A percentile compares a stretch with the other conserved stretches of the same genome.
phyloP scores from a whole-genome alignment of 1,284 basidiomycete species.

The Ganoderma lingzhi region DNA sequence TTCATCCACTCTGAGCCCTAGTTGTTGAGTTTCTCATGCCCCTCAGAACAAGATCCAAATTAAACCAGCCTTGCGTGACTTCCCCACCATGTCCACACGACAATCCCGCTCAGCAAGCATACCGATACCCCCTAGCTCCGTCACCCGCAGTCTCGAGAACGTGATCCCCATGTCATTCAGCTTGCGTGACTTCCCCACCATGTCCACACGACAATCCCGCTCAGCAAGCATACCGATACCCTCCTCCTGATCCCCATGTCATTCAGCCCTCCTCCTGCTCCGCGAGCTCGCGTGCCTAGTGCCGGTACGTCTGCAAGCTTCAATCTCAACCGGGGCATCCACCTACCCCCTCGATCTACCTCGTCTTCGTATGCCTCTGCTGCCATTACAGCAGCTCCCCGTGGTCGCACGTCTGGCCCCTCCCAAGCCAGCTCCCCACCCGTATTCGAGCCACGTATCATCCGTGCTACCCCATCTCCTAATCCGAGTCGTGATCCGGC shows the following conservation, averaged over 20 bases:
- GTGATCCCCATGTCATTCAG: slow-evolving; percentile 70
- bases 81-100: slow-evolving; percentile 23
- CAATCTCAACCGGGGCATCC: slow-evolving; percentile 18
- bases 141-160: slow-evolving; percentile 66
- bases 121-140: slow-evolving; percentile 61
- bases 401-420: slow-evolving; percentile 22
- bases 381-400: slow-evolving; percentile 20
- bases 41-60: not conserved
- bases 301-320: slow-evolving; percentile 22
- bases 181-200: not conserved
- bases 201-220: slow-evolving; percentile 50
- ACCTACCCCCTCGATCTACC: slow-evolving; percentile 27
- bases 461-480: slow-evolving; percentile 55
- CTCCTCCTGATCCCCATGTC: slow-evolving; percentile 65
- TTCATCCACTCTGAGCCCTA: not conserved
- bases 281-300: slow-evolving; percentile 27
- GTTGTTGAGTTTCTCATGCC: not conserved
- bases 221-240: slow-evolving; percentile 72
- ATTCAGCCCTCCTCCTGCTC: slow-evolving; percentile 47
- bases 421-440: slow-evolving; percentile 29
- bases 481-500: slow-evolving; percentile 32
- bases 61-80: not conserved
- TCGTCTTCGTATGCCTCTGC: slow-evolving; percentile 28
- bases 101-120: slow-evolving; percentile 69
- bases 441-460: slow-evolving; percentile 69